These are phyloP conservation scores for Bruguiera hainesii DNA, from an alignment of 441 rosid species.

Conservation along the genomic window DNA sequence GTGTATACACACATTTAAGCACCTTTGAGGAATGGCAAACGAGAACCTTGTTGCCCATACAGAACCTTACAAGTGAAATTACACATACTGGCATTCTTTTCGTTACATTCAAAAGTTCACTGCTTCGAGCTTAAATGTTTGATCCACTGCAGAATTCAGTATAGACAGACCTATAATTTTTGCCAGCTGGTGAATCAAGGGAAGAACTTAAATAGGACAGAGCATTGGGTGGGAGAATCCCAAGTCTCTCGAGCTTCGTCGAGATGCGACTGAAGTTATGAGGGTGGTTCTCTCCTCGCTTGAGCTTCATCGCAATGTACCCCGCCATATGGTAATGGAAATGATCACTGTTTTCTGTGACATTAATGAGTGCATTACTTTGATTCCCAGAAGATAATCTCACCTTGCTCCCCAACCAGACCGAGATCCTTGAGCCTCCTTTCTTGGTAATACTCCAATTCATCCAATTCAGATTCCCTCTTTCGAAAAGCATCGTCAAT, in stretches of 20 bases:
- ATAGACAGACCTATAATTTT: background rate
- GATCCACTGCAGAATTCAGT: background rate
- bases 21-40: conserved; percentile 25
- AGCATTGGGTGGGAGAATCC: no score
- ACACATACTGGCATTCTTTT: conserved; percentile 29
- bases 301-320: background rate
- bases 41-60: conserved; percentile 19
- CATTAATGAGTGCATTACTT: conserved; percentile 24
- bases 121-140: background rate
- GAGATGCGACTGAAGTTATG: background rate
- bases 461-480: conserved; percentile 61
- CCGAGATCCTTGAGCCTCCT: conserved; percentile 88
- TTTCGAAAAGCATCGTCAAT: conserved; percentile 57
- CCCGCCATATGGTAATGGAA: background rate
- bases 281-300: background rate
- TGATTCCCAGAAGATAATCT: conserved; percentile 80
- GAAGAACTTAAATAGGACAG: no score
- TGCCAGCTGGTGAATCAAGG: no score
- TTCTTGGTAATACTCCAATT: conserved; percentile 83
- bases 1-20: conserved; percentile 17
- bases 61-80: conserved; percentile 29
- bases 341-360: background rate
- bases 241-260: background rate
- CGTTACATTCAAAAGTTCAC: conserved; percentile 21
- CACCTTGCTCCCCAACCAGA: conserved; percentile 91